Conservation (phyloP, 2,329 filamentous ascomycete genomes). For the Apiospora koreana region DNA sequence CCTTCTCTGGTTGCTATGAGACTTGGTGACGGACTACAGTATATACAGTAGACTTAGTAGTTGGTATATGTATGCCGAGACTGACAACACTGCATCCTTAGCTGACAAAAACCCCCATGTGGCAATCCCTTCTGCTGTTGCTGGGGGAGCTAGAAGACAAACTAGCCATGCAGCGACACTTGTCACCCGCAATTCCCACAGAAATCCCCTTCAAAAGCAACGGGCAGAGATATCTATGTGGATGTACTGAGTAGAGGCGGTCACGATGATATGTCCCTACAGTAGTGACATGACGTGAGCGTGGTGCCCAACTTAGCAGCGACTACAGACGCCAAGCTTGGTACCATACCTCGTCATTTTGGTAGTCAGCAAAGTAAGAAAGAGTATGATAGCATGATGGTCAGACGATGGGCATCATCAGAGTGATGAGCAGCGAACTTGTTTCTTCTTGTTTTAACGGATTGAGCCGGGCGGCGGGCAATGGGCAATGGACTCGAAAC, state of each 20-base stretch:
- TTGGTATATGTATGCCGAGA: background rate
- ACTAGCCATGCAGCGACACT: constrained; percentile 8
- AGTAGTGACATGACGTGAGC: background rate
- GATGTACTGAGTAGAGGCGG: background rate
- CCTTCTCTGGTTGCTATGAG: background rate
- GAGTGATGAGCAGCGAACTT: background rate
- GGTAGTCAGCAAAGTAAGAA: background rate
- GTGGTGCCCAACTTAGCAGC: background rate
- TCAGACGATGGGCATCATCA: background rate
- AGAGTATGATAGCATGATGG: background rate
- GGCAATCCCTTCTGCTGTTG: background rate
- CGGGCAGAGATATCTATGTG: background rate
- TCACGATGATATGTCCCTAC: background rate
- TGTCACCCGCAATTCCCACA: background rate
- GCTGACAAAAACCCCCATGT: background rate
- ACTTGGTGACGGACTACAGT: background rate
- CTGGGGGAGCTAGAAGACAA: background rate
- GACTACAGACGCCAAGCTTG: background rate
- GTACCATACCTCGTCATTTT: background rate
- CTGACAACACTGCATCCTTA: constrained; percentile 1
- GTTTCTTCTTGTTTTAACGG: constrained; percentile 1
- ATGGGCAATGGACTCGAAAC: background rate
- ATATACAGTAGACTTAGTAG: background rate
- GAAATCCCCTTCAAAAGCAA: background rate
- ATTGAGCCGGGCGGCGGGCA: background rate